Conservation (phyloP, 495 filamentous ascomycete genomes). For the Penicillium crystallinum region DNA sequence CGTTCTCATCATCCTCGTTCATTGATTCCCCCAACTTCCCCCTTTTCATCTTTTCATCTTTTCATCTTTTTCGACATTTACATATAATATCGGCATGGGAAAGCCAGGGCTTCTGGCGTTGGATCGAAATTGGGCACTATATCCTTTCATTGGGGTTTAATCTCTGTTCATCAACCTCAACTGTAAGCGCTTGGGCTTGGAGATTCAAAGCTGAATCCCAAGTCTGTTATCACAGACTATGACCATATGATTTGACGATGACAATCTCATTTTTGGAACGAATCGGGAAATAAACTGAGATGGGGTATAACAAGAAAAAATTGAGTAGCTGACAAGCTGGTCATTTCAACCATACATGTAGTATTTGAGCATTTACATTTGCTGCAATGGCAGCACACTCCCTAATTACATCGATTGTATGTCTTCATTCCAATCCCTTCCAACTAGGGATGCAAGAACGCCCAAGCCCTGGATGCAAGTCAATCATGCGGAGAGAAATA, state of each 20-base stretch:
- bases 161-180: too few species aligned
- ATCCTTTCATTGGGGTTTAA: neutral
- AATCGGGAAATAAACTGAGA: too few species aligned
- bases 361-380: neutral
- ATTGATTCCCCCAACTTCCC: neutral
- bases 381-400: neutral
- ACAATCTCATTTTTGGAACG: too few species aligned
- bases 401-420: constrained; percentile 8
- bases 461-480: constrained; percentile 17
- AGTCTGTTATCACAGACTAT: too few species aligned
- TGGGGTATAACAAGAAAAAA: too few species aligned
- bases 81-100: neutral
- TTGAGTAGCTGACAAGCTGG: too few species aligned
- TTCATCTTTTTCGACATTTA: neutral
- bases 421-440: neutral
- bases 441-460: constrained; percentile 13
- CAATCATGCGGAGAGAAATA: constrained; percentile 7
- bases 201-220: too few species aligned
- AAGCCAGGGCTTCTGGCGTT: neutral
- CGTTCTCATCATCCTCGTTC: neutral
- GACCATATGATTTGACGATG: too few species aligned
- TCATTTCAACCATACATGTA: neutral
- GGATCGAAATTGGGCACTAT: neutral
- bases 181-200: too few species aligned
- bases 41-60: neutral